These are phyloP conservation scores for Firmiana major DNA, from an alignment of 345 rosid species.

Conservation along the genomic window DNA sequence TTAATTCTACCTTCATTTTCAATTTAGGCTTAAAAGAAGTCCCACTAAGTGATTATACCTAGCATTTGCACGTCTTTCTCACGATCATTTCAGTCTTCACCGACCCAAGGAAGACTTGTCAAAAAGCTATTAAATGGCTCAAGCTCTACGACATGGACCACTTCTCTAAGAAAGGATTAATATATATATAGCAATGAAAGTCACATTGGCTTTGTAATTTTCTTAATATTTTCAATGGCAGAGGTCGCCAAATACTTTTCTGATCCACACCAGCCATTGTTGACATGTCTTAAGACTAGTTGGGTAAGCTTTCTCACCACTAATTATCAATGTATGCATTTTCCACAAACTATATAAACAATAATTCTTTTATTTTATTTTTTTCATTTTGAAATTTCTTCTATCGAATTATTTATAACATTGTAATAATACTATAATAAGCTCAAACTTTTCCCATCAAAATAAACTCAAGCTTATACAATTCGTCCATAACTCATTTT, in stretches of 20 bases:
- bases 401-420: no score
- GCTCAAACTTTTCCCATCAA: no score
- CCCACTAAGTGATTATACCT: no score
- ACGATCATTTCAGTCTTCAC: not conserved
- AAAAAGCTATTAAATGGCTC: not conserved
- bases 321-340: not conserved
- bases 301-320: not conserved
- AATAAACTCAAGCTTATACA: no score
- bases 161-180: not conserved
- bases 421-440: no score
- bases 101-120: not conserved
- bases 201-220: not conserved
- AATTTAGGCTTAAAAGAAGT: no score
- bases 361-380: not conserved
- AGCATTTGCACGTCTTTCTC: not conserved
- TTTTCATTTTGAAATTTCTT: no score
- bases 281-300: not conserved
- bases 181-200: not conserved
- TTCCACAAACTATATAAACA: not conserved
- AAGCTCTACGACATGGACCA: not conserved
- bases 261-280: not conserved
- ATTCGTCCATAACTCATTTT: no score
- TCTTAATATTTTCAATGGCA: slow-evolving; percentile 3
- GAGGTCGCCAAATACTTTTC: not conserved
- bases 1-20: no score